Percentiles rank a stretch among this genome's conserved stretches.
These are phyloP conservation scores for Alternaria gansuensis DNA, from an alignment of 2,329 filamentous ascomycete genomes.

Conservation along the genomic window DNA sequence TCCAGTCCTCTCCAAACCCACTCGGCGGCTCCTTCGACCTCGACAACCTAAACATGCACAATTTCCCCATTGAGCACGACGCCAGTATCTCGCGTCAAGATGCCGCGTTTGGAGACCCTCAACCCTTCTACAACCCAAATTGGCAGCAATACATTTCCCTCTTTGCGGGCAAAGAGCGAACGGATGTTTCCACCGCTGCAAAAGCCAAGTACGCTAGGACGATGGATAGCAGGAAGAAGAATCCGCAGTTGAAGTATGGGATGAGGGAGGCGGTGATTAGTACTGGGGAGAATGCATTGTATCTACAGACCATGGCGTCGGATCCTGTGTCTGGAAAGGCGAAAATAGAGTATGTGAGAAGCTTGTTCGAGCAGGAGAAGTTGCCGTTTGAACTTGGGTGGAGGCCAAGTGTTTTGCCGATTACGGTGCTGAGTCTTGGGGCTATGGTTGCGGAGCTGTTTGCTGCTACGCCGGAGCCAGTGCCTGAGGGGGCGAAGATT, in stretches of 20 bases:
- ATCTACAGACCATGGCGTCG: slow-evolving; percentile 20
- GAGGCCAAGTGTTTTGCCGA: slow-evolving; percentile 25
- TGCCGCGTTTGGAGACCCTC: slow-evolving; percentile 25
- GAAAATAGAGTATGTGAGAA: slow-evolving; percentile 24
- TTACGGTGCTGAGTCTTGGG: slow-evolving; percentile 26
- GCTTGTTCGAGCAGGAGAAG: slow-evolving; percentile 29
- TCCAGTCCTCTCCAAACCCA: slow-evolving; percentile 26
- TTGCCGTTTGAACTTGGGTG: slow-evolving; percentile 28
- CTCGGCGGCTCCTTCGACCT: slow-evolving; percentile 32
- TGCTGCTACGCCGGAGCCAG: slow-evolving; percentile 15
- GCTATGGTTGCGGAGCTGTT: slow-evolving; percentile 24
- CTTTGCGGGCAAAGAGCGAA: slow-evolving; percentile 21
- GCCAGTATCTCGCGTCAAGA: slow-evolving; percentile 31
- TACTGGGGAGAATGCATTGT: slow-evolving; percentile 31
- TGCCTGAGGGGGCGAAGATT: slow-evolving; percentile 19
- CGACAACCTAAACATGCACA: slow-evolving; percentile 26
- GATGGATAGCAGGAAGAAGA: slow-evolving; percentile 20
- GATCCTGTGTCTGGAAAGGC: slow-evolving; percentile 18
- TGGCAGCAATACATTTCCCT: slow-evolving; percentile 29
- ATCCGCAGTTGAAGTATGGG: slow-evolving; percentile 27
- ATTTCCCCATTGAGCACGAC: slow-evolving; percentile 37
- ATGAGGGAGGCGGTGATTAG: slow-evolving; percentile 21
- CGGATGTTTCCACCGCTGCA: slow-evolving; percentile 23
- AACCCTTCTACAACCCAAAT: slow-evolving; percentile 15
- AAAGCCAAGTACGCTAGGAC: slow-evolving; percentile 25